Percentiles rank a stretch among this genome's conserved stretches.
phyloP scores from a whole-genome alignment of 805 yeast species.

The Suhomyces kilbournensis region DNA sequence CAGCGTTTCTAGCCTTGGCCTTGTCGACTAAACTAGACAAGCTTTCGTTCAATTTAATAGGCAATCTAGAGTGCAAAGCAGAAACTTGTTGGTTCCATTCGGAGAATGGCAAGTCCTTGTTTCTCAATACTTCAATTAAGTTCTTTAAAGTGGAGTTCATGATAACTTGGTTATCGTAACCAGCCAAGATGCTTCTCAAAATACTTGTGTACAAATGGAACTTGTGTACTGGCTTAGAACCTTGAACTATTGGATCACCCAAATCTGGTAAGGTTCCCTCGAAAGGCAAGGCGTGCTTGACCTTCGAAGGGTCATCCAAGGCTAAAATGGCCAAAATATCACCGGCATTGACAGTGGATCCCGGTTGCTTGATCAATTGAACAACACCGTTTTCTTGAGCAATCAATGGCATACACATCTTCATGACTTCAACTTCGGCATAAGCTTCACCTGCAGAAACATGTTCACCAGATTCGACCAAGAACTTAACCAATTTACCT shows the following conservation, averaged over 20 bases:
- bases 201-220: constrained; percentile 58
- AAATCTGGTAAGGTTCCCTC: constrained; percentile 90
- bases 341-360: constrained; percentile 95
- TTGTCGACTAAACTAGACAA: constrained; percentile 67
- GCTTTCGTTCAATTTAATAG: constrained; percentile 67
- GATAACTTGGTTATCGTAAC: constrained; percentile 94
- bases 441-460: constrained; percentile 86
- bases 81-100: constrained; percentile 87
- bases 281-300: constrained; percentile 92
- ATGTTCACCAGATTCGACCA: constrained; percentile 95
- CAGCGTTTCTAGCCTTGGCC: constrained; percentile 60
- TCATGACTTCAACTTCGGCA: constrained; percentile 99
- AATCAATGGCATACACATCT: constrained; percentile 97
- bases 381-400: constrained; percentile 92
- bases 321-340: constrained; percentile 94
- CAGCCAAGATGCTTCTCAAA: constrained; percentile 76
- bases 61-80: constrained; percentile 89
- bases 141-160: constrained; percentile 79
- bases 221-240: constrained; percentile 79
- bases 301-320: constrained; percentile 94
- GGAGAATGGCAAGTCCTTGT: constrained; percentile 83
- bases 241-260: constrained; percentile 80
- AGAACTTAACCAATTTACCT: constrained; percentile 90
- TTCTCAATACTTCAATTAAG: constrained; percentile 68
- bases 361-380: constrained; percentile 94